Evolutionary conservation across 108 stramenopile genomes (phyloP), one percentile per base, ranked within the genome.

Genomic region (Skeletonema marinoi): DNA sequence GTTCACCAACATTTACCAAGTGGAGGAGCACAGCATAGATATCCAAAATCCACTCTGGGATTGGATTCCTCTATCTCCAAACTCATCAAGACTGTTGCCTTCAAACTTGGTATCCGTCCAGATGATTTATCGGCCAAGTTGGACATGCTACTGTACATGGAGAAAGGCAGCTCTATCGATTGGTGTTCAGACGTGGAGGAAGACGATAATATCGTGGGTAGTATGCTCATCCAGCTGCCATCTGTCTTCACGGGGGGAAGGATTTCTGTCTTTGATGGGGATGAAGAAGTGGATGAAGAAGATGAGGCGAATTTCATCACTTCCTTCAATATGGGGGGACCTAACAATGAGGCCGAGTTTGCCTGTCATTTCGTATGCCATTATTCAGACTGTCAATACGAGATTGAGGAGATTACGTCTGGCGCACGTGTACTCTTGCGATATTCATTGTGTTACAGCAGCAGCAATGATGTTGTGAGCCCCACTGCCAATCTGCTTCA

Each of bases 71-170:
- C 16, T 14, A 4, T 63, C 21, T 6, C 62, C 4, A 38, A 32
- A 16, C 21, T 63, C 6, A 5, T 63, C 19, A n/a, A 6, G 25
- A 29, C 62, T 32, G 25, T 63, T 6, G 62, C 62, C n/a, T 19
- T 38, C 21, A 32, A 36, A 33, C 32, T 63, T 63, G 66, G 66
- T 7, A 42, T 67, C 6, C 13, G 16, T 59, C 66, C 66, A 14
- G 54, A n/a, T 58, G 30, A 67, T 9, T 29, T 67, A n/a, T 58
- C 51, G 0, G 66, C 66, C 30, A 58, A 67, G 6, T 58, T 67
- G 66, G 66, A 67, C 16, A 58, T 58, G 66, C n/a, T 67, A n/a
- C 66, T 67, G 54, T 42, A 42, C 16, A 58, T 67, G 51, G 51
- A 67, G 66, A 51, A 58, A 13, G 66, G 66, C 16, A 67, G 66